phyloP scores from a whole-genome alignment of 1,284 basidiomycete species.

The Pseudozyma tsukubaensis region DNA sequence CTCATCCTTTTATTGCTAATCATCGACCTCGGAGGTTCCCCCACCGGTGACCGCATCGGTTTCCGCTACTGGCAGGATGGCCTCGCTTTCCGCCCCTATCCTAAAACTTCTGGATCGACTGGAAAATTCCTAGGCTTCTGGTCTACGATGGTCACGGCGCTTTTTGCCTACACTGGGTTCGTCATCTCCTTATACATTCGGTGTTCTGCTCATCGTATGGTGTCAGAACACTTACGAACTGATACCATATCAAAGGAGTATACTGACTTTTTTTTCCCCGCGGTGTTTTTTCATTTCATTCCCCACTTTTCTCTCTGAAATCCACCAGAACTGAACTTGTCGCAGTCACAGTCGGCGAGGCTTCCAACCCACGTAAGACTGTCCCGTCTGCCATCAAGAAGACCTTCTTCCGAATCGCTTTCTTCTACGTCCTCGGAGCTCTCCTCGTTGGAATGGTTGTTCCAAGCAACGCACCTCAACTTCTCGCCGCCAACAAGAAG shows the following conservation, averaged over 20 bases:
- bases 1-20: conserved; percentile 54
- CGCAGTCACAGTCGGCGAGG: conserved; percentile 71
- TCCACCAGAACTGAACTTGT: conserved; percentile 71
- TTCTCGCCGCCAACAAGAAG: conserved; percentile 37
- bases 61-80: conserved; percentile 74
- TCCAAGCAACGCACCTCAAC: conserved; percentile 43
- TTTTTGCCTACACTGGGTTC: conserved; percentile 74
- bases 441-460: conserved; percentile 68
- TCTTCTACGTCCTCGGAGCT: conserved; percentile 77
- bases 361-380: conserved; percentile 74
- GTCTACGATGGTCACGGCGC: conserved; percentile 65
- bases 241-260: too few relatives aligned
- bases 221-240: too few relatives aligned
- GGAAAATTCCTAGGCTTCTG: conserved; percentile 63
- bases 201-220: too few relatives aligned
- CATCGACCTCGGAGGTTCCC: conserved; percentile 69
- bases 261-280: too few relatives aligned
- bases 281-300: too few relatives aligned
- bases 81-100: conserved; percentile 40
- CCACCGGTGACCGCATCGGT: conserved; percentile 74
- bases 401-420: conserved; percentile 74
- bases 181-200: too few relatives aligned
- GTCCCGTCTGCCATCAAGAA: conserved; percentile 74
- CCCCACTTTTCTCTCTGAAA: too few relatives aligned
- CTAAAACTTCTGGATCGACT: conserved; percentile 45